These are phyloP conservation scores for Cetradonia linearis DNA, from an alignment of 495 filamentous ascomycete species.

Conservation along the genomic window DNA sequence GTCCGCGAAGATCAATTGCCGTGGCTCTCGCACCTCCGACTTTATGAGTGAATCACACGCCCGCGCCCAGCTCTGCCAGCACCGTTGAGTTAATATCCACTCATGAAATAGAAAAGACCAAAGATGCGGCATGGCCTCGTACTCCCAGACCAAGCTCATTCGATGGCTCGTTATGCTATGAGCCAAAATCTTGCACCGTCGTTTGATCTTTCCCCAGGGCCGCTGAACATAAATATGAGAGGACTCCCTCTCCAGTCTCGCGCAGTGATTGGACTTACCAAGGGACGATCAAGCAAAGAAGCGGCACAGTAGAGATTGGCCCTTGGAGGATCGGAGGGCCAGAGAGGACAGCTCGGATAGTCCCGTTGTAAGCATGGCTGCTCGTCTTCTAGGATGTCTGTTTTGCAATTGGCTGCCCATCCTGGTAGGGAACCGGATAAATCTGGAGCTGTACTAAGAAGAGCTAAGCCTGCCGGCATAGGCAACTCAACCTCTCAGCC, in stretches of 20 bases:
- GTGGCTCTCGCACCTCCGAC: too few relatives aligned
- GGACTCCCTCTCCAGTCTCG: conserved; percentile 46
- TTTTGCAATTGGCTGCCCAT: background rate
- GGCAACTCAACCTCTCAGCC: background rate
- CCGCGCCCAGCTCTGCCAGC: conserved; percentile 3
- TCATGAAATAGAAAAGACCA: conserved; percentile 12
- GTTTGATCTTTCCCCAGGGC: too few relatives aligned
- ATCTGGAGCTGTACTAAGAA: background rate
- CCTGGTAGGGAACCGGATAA: background rate
- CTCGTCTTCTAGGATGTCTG: background rate
- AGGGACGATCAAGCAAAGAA: conserved; percentile 46
- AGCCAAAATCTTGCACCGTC: conserved; percentile 16
- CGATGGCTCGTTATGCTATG: conserved; percentile 12
- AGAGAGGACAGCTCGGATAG: conserved; percentile 40
- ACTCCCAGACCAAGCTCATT: conserved; percentile 20
- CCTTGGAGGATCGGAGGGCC: conserved; percentile 52
- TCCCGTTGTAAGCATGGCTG: background rate
- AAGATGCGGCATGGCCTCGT: conserved; percentile 23
- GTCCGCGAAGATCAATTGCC: too few relatives aligned
- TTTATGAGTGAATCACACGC: background rate
- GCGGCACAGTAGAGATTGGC: conserved; percentile 49
- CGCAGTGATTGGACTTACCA: conserved; percentile 47
- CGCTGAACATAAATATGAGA: too few relatives aligned
- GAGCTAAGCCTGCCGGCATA: background rate
- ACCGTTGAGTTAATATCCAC: background rate